A percentile compares a stretch with the other conserved stretches of the same genome.
Conservation (phyloP, 805 yeast species). For the Debaryomyces castellii region DNA sequence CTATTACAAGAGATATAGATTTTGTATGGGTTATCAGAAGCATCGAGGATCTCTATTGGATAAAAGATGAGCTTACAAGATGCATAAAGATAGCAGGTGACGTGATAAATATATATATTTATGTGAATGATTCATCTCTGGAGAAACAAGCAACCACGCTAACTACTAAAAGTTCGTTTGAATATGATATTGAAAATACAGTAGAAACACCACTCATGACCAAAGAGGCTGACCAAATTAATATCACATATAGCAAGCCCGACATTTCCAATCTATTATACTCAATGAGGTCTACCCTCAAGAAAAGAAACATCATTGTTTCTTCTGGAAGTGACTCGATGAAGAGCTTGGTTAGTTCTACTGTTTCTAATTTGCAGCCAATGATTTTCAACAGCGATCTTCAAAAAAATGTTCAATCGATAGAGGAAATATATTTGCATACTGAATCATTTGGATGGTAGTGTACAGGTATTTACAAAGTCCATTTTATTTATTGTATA, state of each 20-base stretch:
- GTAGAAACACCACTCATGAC: slow-evolving; percentile 1
- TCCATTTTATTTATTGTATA: background rate
- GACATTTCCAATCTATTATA: slow-evolving; percentile 14
- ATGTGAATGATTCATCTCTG: slow-evolving; percentile 11
- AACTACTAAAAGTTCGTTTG: background rate
- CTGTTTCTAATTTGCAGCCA: slow-evolving; percentile 41
- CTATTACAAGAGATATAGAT: slow-evolving; percentile 25
- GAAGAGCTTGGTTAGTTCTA: slow-evolving; percentile 37
- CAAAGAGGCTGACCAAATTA: slow-evolving; percentile 1
- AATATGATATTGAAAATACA: slow-evolving; percentile 6
- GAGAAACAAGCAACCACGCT: background rate
- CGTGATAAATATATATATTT: slow-evolving; percentile 24
- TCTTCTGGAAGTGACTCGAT: slow-evolving; percentile 47
- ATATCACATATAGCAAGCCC: slow-evolving; percentile 21
- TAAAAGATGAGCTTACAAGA: slow-evolving; percentile 32
- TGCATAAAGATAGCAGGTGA: slow-evolving; percentile 25
- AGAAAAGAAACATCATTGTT: slow-evolving; percentile 39
- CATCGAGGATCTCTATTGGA: slow-evolving; percentile 38
- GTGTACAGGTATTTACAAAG: background rate
- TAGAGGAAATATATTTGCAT: slow-evolving; percentile 49
- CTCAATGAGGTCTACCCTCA: slow-evolving; percentile 12
- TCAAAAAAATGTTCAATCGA: slow-evolving; percentile 9
- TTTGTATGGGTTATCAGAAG: slow-evolving; percentile 47
- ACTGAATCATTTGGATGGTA: slow-evolving; percentile 53
- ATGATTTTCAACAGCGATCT: slow-evolving; percentile 29